Evolutionary conservation across 2,329 filamentous ascomycete genomes (phyloP).

Genomic region (Alternaria postmessia): DNA sequence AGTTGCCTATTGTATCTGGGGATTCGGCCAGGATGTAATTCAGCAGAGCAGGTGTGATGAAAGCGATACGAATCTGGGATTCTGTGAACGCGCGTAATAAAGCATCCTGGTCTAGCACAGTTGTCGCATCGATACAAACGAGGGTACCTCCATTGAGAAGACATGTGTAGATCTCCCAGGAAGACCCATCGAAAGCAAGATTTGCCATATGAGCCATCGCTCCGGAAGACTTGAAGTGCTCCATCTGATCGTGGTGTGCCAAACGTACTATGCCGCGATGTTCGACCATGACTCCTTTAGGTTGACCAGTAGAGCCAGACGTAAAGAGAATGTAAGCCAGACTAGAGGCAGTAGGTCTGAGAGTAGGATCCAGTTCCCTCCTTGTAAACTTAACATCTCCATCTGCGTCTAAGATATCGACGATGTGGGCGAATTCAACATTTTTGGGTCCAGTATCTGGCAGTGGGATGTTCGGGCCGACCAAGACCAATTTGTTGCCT

Average conservation of each 20-base stretch:
- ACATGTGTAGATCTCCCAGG: constrained; percentile 61
- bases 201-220: constrained; percentile 52
- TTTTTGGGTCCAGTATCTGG: neutral
- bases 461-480: neutral
- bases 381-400: too few species aligned
- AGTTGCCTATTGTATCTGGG: neutral
- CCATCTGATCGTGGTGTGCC: constrained; percentile 26
- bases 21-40: neutral
- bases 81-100: neutral
- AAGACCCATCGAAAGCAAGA: constrained; percentile 52
- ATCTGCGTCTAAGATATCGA: neutral
- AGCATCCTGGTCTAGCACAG: neutral
- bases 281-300: constrained; percentile 67
- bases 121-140: constrained; percentile 25
- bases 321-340: constrained; percentile 68
- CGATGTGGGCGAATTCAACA: neutral
- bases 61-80: neutral
- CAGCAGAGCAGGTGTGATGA: constrained; percentile 1
- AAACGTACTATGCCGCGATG: constrained; percentile 60
- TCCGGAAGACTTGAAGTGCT: constrained; percentile 18
- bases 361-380: too few species aligned
- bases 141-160: constrained; percentile 64
- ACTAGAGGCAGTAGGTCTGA: constrained; percentile 26
- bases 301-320: constrained; percentile 51
- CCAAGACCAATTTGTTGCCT: constrained; percentile 53